Conservation (phyloP, 305 asterid genomes). For the Fraxinus sp. region DNA sequence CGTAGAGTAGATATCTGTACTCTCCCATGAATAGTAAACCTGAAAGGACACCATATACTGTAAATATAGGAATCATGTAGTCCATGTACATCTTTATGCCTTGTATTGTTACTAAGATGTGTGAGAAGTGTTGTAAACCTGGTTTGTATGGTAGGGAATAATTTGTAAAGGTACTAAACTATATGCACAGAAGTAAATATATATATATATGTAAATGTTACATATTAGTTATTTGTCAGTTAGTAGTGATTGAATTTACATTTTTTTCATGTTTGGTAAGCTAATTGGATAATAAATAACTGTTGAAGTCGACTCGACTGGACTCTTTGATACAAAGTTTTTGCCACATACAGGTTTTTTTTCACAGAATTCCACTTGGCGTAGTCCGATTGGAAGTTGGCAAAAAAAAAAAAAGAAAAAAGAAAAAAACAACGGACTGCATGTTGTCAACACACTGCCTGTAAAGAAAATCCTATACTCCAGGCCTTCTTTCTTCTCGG, state of each 20-base stretch:
- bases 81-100: conserved; percentile 24
- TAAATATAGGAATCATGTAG: conserved; percentile 32
- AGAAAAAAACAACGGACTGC: no score
- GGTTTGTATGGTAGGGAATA: conserved; percentile 1
- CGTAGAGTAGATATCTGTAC: conserved; percentile 20
- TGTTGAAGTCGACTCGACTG: no score
- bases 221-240: background rate
- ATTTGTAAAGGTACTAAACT: conserved; percentile 12
- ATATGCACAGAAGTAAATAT: background rate
- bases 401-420: no score
- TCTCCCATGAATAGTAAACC: conserved; percentile 12
- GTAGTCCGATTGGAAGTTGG: no score
- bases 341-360: no score
- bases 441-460: no score
- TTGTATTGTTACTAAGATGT: conserved; percentile 20
- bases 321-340: no score
- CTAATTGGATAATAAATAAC: no score
- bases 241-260: background rate
- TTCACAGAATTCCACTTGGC: no score
- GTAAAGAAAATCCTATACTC: no score
- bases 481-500: no score
- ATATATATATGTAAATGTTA: conserved; percentile 11
- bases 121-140: conserved; percentile 6
- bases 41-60: conserved; percentile 30
- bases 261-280: no score